phyloP scores from a whole-genome alignment of 2,329 filamentous ascomycete species.

The Lecanoromycetidae sp. region DNA sequence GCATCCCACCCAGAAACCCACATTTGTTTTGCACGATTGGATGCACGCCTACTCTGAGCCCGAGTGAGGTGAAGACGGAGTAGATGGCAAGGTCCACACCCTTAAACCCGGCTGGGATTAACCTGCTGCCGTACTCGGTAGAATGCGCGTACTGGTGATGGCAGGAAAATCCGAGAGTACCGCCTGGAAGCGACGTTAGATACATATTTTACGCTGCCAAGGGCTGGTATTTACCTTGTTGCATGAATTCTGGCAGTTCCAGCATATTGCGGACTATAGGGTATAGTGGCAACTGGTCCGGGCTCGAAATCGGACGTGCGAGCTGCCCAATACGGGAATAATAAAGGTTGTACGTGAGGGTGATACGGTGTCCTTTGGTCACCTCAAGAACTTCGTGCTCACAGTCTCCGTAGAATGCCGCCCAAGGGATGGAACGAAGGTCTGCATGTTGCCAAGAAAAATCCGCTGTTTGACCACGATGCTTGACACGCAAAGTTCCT shows the following conservation, averaged over 20 bases:
- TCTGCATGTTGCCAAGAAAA: slow-evolving; percentile 24
- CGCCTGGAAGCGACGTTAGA: slow-evolving; percentile 25
- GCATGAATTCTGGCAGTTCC: slow-evolving; percentile 23
- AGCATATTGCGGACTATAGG: slow-evolving; percentile 25
- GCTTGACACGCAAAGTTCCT: slow-evolving; percentile 25
- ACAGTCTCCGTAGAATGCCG: slow-evolving; percentile 29
- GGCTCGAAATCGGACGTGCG: slow-evolving; percentile 19
- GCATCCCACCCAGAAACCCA: neutral
- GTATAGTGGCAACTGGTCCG: slow-evolving; percentile 29
- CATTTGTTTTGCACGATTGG: slow-evolving; percentile 20
- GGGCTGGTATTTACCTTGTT: neutral
- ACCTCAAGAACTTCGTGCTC: slow-evolving; percentile 34
- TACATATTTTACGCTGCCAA: neutral
- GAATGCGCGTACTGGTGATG: slow-evolving; percentile 38
- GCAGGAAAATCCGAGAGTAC: slow-evolving; percentile 34
- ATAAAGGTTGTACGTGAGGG: slow-evolving; percentile 50
- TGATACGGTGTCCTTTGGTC: slow-evolving; percentile 42
- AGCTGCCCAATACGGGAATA: slow-evolving; percentile 23
- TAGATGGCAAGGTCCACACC: slow-evolving; percentile 37
- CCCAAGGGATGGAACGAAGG: slow-evolving; percentile 25
- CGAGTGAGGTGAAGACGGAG: slow-evolving; percentile 25
- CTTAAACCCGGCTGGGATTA: slow-evolving; percentile 33
- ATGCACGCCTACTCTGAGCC: slow-evolving; percentile 23
- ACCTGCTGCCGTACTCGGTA: slow-evolving; percentile 14
- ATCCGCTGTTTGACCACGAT: slow-evolving; percentile 21